Evolutionary conservation across 768 basidiomycete species (phyloP).

Genomic region (Suillus subluteus): DNA sequence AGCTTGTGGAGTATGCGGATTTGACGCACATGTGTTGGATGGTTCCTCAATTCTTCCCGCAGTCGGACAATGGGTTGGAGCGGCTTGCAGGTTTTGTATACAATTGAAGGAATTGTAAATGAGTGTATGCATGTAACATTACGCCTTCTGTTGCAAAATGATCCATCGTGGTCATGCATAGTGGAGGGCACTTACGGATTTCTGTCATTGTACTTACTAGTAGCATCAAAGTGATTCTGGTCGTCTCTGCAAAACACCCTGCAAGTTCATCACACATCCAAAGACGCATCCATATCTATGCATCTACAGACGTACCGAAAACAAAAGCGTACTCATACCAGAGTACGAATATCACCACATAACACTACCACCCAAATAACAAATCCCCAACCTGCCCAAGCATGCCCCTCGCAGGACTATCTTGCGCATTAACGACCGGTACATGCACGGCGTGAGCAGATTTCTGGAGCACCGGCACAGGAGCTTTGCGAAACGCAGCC

Average conservation of each 20-base stretch:
- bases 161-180: not conserved
- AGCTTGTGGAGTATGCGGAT: constrained; percentile 29
- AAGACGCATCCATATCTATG: not conserved
- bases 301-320: not conserved
- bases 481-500: constrained; percentile 68
- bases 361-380: constrained; percentile 76
- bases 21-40: constrained; percentile 31
- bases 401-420: constrained; percentile 56
- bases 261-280: not conserved
- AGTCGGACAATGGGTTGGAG: constrained; percentile 2
- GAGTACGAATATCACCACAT: not conserved
- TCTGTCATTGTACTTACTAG: not conserved
- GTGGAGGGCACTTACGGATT: not conserved
- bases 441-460: constrained; percentile 17
- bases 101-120: not conserved
- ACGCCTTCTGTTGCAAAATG: not conserved
- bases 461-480: constrained; percentile 31
- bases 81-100: not conserved
- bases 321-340: not conserved
- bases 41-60: constrained; percentile 16
- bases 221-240: not conserved
- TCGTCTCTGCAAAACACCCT: not conserved
- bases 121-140: not conserved
- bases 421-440: constrained; percentile 23
- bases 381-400: constrained; percentile 78